A percentile compares a stretch with the other conserved stretches of the same genome.
Evolutionary conservation across 768 basidiomycete species (phyloP).

Genomic region (Amanita thiersii): DNA sequence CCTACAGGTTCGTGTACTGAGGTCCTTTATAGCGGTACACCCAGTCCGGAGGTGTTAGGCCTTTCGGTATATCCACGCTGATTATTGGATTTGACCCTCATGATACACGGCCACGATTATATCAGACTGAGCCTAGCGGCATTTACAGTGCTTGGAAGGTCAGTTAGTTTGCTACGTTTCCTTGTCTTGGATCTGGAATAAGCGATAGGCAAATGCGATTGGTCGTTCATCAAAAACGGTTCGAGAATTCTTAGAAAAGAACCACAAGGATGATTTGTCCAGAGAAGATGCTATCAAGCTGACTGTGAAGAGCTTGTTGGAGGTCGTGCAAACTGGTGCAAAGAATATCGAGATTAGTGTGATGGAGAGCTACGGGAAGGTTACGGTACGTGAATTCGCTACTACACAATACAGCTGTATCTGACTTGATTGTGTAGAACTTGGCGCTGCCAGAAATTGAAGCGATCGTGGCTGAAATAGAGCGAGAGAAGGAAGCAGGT

Average conservation of each 20-base stretch:
- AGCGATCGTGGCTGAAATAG: slow-evolving; percentile 85
- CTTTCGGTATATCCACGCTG: slow-evolving; percentile 95
- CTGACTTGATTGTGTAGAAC: slow-evolving; percentile 41
- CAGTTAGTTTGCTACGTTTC: slow-evolving; percentile 19
- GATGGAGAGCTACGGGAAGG: slow-evolving; percentile 92
- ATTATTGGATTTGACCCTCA: slow-evolving; percentile 96
- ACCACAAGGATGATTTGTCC: slow-evolving; percentile 85
- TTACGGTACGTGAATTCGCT: slow-evolving; percentile 51
- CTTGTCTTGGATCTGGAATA: background rate
- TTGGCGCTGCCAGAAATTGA: slow-evolving; percentile 85
- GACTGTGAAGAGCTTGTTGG: slow-evolving; percentile 89
- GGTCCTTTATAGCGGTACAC: slow-evolving; percentile 69
- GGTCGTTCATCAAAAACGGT: slow-evolving; percentile 98
- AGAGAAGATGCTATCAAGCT: slow-evolving; percentile 91
- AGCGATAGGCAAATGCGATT: slow-evolving; percentile 86
- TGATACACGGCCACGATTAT: slow-evolving; percentile 79
- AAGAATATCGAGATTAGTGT: slow-evolving; percentile 99
- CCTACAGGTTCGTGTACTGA: background rate
- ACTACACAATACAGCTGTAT: background rate
- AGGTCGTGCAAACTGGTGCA: slow-evolving; percentile 99
- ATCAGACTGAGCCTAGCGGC: slow-evolving; percentile 96
- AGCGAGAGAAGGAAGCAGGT: slow-evolving; percentile 96
- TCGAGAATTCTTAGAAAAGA: slow-evolving; percentile 97
- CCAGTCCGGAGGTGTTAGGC: slow-evolving; percentile 96
- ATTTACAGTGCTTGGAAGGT: slow-evolving; percentile 99